Evolutionary conservation across 1,284 basidiomycete genomes (phyloP).

Genomic region (Ustilago hordei): DNA sequence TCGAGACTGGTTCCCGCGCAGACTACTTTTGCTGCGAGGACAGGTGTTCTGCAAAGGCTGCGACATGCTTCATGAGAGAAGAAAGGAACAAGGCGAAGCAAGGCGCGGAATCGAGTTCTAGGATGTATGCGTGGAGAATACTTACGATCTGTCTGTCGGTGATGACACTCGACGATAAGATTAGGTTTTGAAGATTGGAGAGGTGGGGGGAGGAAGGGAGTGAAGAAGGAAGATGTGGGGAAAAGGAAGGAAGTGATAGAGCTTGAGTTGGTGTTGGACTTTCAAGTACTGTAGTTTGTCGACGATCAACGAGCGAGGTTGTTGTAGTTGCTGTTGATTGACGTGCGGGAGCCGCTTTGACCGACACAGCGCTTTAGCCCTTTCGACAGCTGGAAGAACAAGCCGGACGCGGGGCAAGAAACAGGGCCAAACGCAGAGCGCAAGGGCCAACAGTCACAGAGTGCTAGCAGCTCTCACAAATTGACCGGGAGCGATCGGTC

Average conservation of each 20-base stretch:
- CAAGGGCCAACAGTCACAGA: background rate
- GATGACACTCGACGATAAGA: slow-evolving; percentile 22
- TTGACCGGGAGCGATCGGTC: background rate
- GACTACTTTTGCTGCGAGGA: too few species aligned
- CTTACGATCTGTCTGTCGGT: slow-evolving; percentile 43
- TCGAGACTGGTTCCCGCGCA: too few species aligned
- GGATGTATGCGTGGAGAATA: background rate
- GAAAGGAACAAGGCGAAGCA: background rate
- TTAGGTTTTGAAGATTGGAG: background rate
- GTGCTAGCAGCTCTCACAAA: background rate
- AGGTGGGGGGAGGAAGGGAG: slow-evolving; percentile 7
- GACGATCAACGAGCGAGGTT: slow-evolving; percentile 4
- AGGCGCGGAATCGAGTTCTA: background rate
- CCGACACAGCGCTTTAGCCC: slow-evolving; percentile 4
- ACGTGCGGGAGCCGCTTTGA: slow-evolving; percentile 28
- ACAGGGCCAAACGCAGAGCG: background rate
- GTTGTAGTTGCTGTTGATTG: slow-evolving; percentile 8
- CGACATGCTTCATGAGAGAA: background rate
- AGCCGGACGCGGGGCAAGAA: slow-evolving; percentile 8
- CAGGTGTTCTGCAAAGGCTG: background rate
- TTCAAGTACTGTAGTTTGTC: slow-evolving; percentile 8
- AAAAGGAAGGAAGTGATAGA: slow-evolving; percentile 1
- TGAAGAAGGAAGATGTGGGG: slow-evolving; percentile 13
- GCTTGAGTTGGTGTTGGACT: slow-evolving; percentile 6
- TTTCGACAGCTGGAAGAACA: background rate